Base-by-base conservation (phyloP, 805 yeast species). In the Teunomyces cretensis region DNA sequence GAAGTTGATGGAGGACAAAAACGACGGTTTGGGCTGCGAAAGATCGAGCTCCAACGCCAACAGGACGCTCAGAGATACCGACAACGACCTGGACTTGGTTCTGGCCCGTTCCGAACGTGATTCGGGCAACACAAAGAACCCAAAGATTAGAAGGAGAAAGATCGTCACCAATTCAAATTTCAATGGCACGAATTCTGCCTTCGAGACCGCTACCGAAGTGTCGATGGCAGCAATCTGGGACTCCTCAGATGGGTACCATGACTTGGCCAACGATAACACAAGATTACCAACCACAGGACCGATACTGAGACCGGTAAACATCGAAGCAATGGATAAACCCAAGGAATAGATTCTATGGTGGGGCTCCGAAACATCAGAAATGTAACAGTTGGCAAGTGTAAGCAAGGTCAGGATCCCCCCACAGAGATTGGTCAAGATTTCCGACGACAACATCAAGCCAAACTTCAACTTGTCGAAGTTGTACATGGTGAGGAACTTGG, bases 281-380 rank as follows among this genome's bases (percentile, higher is more conserved):
- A 30, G 24, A 28, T 83, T 78, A 2, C 88, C 83, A 1, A 76
- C 43, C 31, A 83, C 49, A 0, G 95, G 94, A 1, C 92, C 94
- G 7, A 76, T 9, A 1, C 84, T 84, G 51, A 81, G 55, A 0
- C 90, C 86, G 3, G 75, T 68, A 54, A 78, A 83, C 41, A 85
- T 62, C 13, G 78, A 63, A 9, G 91, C 87, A 58, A 77, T 69
- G 19, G 78, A 66, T 24, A 80, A 65, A 9, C 91, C 88, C 51
- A 87, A 67, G 15, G 76, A 70, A 43, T 77, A 73, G 17, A 80
- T 75, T 49, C 96, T 67, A 44, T 78, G 72, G 28, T 70, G 73
- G 1, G 87, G 76, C 15, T 81, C 84, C 6, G 82, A 83, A 32
- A 88, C 80, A 65, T 89, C 96, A 3, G 88, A 72, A 13, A 86